Evolutionary conservation across 805 yeast genomes (phyloP).

Genomic region (Lachancea cidri): DNA sequence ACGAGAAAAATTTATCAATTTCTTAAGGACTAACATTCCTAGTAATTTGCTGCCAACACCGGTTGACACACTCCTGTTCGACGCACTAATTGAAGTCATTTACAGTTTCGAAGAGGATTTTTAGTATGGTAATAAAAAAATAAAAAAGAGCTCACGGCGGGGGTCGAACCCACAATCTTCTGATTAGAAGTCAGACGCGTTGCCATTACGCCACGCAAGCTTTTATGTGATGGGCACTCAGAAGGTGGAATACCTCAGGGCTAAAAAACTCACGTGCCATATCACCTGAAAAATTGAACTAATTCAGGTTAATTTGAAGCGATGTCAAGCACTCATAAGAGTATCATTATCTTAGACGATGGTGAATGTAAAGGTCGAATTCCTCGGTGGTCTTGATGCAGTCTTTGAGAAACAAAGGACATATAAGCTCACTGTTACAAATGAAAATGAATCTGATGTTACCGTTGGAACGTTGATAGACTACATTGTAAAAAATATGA

Average conservation of each 20-base stretch:
- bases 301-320: too few species aligned
- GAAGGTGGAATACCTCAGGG: neutral
- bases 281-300: too few species aligned
- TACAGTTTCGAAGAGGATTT: neutral
- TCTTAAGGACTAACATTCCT: too few species aligned
- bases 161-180: conserved; percentile 54
- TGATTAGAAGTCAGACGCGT: conserved; percentile 54
- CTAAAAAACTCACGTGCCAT: neutral
- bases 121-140: neutral
- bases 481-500: conserved; percentile 48
- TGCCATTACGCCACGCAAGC: conserved; percentile 54
- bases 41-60: too few species aligned
- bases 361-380: conserved; percentile 40
- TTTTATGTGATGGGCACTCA: conserved; percentile 10
- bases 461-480: conserved; percentile 48
- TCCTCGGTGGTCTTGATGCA: conserved; percentile 78
- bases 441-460: conserved; percentile 36
- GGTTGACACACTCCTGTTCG: too few species aligned
- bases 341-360: too few species aligned
- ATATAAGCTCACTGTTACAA: conserved; percentile 44
- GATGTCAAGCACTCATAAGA: too few species aligned
- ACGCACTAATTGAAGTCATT: too few species aligned
- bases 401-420: conserved; percentile 58
- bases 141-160: conserved; percentile 41
- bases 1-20: too few species aligned